Percentiles rank a stretch among this genome's conserved stretches.
Evolutionary conservation across 163 green algal species (phyloP).

Genomic region (Chlorella variabilis): DNA sequence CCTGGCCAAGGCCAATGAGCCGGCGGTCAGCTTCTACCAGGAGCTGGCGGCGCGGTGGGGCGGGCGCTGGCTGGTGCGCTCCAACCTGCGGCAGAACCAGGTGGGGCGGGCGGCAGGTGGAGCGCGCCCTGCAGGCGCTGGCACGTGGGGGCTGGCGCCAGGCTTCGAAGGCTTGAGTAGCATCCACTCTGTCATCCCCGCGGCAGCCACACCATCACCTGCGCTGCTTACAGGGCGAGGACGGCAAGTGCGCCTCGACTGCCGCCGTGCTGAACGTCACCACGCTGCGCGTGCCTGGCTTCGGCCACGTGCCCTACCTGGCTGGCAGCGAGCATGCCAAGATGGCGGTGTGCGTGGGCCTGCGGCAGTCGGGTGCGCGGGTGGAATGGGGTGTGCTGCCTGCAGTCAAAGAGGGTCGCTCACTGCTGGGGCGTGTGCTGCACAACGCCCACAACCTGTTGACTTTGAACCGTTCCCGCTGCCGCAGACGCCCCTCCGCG

Average conservation of each 20-base stretch:
- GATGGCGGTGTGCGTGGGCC: constrained; percentile 5
- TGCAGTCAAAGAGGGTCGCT: no score
- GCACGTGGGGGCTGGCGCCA: no score
- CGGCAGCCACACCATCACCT: neutral
- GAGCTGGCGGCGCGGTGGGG: neutral
- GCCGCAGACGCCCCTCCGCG: neutral
- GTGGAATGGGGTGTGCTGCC: neutral
- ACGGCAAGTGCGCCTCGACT: constrained; percentile 3
- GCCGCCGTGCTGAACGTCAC: neutral
- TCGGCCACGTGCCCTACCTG: neutral
- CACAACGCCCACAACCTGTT: no score
- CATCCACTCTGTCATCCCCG: neutral
- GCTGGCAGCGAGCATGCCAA: constrained; percentile 26
- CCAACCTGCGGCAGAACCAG: neutral
- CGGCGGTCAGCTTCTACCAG: neutral
- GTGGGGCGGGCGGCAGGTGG: neutral
- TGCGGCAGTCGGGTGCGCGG: neutral
- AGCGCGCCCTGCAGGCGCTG: no score
- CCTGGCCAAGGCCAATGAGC: constrained; percentile 9
- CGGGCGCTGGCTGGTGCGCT: constrained; percentile 19
- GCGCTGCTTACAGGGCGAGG: neutral
- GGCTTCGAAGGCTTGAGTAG: no score
- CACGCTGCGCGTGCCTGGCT: neutral
- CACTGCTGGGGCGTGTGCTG: no score
- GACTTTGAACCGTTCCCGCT: neutral